phyloP scores from a whole-genome alignment of 2,329 filamentous ascomycete species.

The Blastomyces silverae region DNA sequence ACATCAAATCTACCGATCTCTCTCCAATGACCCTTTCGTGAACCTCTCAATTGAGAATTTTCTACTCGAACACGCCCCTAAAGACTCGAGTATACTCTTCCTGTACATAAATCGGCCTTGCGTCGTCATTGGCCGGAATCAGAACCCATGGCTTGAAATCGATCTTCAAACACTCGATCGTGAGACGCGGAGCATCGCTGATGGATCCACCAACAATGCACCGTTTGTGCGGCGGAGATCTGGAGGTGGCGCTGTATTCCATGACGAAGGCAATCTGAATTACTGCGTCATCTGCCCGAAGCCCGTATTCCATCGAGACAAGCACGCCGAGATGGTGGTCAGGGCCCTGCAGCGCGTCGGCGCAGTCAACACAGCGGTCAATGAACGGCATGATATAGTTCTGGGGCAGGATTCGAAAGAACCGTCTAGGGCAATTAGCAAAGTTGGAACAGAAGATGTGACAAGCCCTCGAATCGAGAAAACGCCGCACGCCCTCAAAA shows the following conservation, averaged over 20 bases:
- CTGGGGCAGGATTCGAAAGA: conserved; percentile 48
- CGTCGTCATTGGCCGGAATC: conserved; percentile 88
- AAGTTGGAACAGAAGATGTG: conserved; percentile 39
- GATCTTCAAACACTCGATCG: conserved; percentile 58
- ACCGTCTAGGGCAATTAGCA: conserved; percentile 18
- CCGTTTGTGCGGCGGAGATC: conserved; percentile 74
- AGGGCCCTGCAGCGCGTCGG: conserved; percentile 57
- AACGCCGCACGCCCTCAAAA: conserved; percentile 54
- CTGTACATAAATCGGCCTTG: conserved; percentile 83
- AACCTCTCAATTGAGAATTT: conserved; percentile 94
- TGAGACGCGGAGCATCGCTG: conserved; percentile 16
- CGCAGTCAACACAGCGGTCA: conserved; percentile 61
- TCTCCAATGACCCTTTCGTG: conserved; percentile 66
- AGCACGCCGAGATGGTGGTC: conserved; percentile 87
- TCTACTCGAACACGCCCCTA: conserved; percentile 66
- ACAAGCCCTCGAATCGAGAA: conserved; percentile 37
- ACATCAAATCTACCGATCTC: conserved; percentile 64
- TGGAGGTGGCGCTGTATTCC: conserved; percentile 89
- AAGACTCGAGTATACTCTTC: conserved; percentile 70
- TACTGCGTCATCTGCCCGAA: conserved; percentile 86
- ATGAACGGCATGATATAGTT: conserved; percentile 89
- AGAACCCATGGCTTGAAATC: conserved; percentile 94
- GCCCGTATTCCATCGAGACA: conserved; percentile 68
- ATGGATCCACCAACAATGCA: conserved; percentile 33
- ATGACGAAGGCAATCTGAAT: conserved; percentile 89